These are phyloP conservation scores for Amorphotheca resinae DNA, from an alignment of 495 filamentous ascomycete species.

Conservation along the genomic window DNA sequence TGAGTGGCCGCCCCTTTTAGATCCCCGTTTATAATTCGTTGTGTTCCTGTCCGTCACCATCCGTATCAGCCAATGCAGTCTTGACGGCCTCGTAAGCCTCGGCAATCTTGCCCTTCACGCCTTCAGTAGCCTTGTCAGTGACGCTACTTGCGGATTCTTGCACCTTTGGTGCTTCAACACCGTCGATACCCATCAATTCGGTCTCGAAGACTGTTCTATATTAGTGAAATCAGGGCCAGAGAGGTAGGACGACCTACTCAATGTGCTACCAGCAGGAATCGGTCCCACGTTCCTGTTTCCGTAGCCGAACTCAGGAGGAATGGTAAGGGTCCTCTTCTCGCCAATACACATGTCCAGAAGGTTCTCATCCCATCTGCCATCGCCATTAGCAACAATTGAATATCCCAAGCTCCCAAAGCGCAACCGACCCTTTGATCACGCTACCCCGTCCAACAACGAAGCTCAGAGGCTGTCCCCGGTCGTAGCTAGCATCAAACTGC, in stretches of 20 bases:
- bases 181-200: slow-evolving; percentile 76
- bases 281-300: slow-evolving; percentile 61
- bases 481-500: slow-evolving; percentile 56
- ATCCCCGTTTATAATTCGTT: slow-evolving; percentile 32
- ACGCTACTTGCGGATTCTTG: slow-evolving; percentile 33
- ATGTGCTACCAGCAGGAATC: slow-evolving; percentile 65
- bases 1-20: not conserved
- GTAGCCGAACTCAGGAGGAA: slow-evolving; percentile 79
- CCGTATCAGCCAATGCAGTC: slow-evolving; percentile 33
- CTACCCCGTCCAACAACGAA: slow-evolving; percentile 69
- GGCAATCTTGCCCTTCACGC: slow-evolving; percentile 29
- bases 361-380: slow-evolving; percentile 69
- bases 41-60: slow-evolving; percentile 36
- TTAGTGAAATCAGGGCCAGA: slow-evolving; percentile 8
- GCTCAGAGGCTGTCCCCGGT: slow-evolving; percentile 58
- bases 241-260: slow-evolving; percentile 36
- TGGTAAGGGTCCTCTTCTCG: slow-evolving; percentile 84
- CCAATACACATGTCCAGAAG: slow-evolving; percentile 93
- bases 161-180: slow-evolving; percentile 48
- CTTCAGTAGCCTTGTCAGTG: slow-evolving; percentile 27
- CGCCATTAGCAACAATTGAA: not conserved
- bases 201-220: slow-evolving; percentile 76
- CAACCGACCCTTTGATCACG: slow-evolving; percentile 71
- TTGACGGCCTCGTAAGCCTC: slow-evolving; percentile 34
- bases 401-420: not conserved